Base-by-base conservation (phyloP, 2,329 filamentous ascomycete genomes). In the Aspergillus proliferans region DNA sequence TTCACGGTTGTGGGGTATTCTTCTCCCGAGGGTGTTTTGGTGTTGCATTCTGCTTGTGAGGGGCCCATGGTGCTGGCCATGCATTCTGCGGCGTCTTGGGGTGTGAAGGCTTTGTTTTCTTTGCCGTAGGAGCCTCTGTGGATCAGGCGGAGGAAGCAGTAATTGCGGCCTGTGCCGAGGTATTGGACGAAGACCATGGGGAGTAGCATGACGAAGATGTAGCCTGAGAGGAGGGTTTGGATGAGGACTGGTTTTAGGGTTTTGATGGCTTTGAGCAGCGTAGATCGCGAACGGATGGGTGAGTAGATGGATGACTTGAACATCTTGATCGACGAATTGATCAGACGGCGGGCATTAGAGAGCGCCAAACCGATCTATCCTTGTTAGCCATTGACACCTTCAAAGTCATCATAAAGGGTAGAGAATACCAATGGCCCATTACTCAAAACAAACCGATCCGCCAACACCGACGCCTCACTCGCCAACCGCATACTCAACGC, bases 391-490 rank as follows among this genome's bases (percentile, higher is more conserved):
- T 22, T 34, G 6, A 15, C 7, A 39, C 18, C 8, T 18, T 7
- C 2, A 19, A 39, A 21, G 15, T 2, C n/a, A 39, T 9, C 7
- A 18, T 9, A 18, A 18, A 4, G 9, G 4, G 3, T 2, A 10
- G 15, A 19, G 24, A 14, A 65, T 70, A 81, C 78, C 56, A 79
- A 69, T 9, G 77, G 69, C 2, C 73, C 76, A 56, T 80, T 80
- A 21, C 71, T 71, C 36, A 81, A 61, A 34, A 83, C 73, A 57
- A 78, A 80, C 38, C 77, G 72, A 62, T 82, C 76, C 7, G 79
- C 76, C 43, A 83, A 60, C 46, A 74, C 69, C 18, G 73, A 71
- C 24, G 80, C 80, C 57, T 83, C 80, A n/a, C 76, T 69, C n/a
- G 80, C 80, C 40, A 83, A 71, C 41, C 80, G 71, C 55, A 74